phyloP scores from a whole-genome alignment of 2,329 filamentous ascomycete genomes.

The Amylocarpus encephaloides region DNA sequence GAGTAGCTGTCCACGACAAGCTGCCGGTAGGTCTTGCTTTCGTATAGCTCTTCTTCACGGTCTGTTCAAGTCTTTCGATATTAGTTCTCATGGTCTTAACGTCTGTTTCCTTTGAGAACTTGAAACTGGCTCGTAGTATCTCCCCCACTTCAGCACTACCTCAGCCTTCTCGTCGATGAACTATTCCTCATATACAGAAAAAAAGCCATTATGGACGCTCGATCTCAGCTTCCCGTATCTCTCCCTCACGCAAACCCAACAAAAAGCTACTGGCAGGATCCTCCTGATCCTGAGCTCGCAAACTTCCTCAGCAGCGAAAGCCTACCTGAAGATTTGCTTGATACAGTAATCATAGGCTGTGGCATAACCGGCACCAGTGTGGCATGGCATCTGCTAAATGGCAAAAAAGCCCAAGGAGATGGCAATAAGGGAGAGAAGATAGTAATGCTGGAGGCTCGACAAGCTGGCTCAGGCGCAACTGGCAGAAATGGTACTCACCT shows the following conservation, averaged over 20 bases:
- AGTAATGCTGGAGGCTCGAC: conserved; percentile 33
- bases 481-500: conserved; percentile 31
- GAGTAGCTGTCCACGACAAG: not conserved
- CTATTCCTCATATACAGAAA: not conserved
- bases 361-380: conserved; percentile 21
- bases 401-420: conserved; percentile 8
- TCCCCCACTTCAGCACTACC: not conserved
- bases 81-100: too few relatives aligned
- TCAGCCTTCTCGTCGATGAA: not conserved
- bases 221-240: conserved; percentile 20
- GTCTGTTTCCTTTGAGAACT: not conserved
- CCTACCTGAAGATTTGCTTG: conserved; percentile 11
- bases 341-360: conserved; percentile 22
- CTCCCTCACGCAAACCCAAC: conserved; percentile 30
- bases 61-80: not conserved
- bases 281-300: conserved; percentile 27
- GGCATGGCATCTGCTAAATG: conserved; percentile 23
- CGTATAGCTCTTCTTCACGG: not conserved
- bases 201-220: conserved; percentile 15
- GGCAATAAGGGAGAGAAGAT: conserved; percentile 17
- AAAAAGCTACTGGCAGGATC: conserved; percentile 32
- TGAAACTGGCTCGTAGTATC: not conserved
- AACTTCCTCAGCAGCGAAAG: conserved; percentile 25
- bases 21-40: not conserved
- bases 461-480: conserved; percentile 33